Conservation (phyloP, 2,329 filamentous ascomycete genomes). For the Aaosphaeria arxii region DNA sequence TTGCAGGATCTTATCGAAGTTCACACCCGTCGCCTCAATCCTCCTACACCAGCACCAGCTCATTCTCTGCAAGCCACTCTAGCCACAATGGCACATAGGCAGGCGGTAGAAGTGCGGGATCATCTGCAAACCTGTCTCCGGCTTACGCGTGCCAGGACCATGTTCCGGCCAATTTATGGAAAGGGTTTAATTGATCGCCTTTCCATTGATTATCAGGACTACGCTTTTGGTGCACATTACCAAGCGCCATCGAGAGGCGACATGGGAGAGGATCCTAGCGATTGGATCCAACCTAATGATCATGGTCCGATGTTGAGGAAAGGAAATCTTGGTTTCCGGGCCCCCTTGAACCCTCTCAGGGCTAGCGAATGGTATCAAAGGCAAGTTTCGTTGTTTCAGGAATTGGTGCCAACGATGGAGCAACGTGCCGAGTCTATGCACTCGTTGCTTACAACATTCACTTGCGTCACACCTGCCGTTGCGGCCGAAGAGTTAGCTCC, state of each 20-base stretch:
- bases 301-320: conserved; percentile 13
- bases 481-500: conserved; percentile 74
- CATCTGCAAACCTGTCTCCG: conserved; percentile 80
- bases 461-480: conserved; percentile 86
- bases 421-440: conserved; percentile 72
- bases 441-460: conserved; percentile 78
- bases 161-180: conserved; percentile 79
- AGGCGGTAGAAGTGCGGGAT: conserved; percentile 65
- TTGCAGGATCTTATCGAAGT: conserved; percentile 70
- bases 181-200: conserved; percentile 73
- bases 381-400: conserved; percentile 60
- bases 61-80: conserved; percentile 68
- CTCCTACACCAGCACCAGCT: conserved; percentile 46
- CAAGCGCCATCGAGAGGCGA: conserved; percentile 18
- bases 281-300: conserved; percentile 10
- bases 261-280: conserved; percentile 37
- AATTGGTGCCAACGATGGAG: conserved; percentile 71
- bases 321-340: conserved; percentile 28
- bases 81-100: conserved; percentile 63
- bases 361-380: conserved; percentile 67
- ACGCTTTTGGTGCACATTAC: conserved; percentile 26
- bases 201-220: conserved; percentile 52
- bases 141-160: conserved; percentile 75
- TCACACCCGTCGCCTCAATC: conserved; percentile 58
- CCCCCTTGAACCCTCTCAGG: conserved; percentile 20